Evolutionary conservation across 2,329 filamentous ascomycete genomes (phyloP), one percentile per base, ranked within the genome.

Genomic region (Colletotrichum karsti): DNA sequence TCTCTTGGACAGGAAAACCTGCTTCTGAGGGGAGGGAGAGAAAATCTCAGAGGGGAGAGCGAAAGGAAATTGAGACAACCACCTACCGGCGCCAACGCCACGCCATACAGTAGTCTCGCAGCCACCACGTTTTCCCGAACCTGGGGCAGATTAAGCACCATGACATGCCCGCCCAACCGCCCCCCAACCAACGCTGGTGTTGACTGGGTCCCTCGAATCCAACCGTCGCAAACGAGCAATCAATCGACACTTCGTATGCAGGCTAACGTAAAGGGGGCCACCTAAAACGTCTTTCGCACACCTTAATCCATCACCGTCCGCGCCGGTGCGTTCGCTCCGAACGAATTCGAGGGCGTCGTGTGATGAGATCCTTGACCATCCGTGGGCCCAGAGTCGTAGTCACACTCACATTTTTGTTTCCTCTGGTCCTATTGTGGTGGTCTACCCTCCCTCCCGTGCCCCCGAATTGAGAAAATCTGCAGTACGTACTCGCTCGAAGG

Each of bases 101-200:
- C 7, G 9, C 57, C 44, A 57, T 26, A 50, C 41, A 53, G 8
- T 26, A 8, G 37, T 22, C 53, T 61, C 58, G 53, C 64, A 54
- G 46, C 60, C 65, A 54, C 60, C 64, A 64, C 60, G 39, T 59
- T 59, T 64, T 50, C 58, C n/a, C 26, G 15, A 39, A n/a, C 24
- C 13, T 18, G n/a, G 13, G 48, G 41, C 13, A 58, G 46, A 53
- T 60, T 60, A 28, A 39, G 64, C 60, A 67, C 37, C 53, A 67
- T 67, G 65, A 67, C 65, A 64, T 64, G 46, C 24, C 37, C 24
- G 48, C 41, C n/a, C n/a, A n/a, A n/a, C n/a, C n/a, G n/a, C n/a
- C n/a, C 59, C 35, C 59, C 63, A 63, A 63, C 57, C 51, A 57
- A 20, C 7, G 13, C 26, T 22, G 35, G 39, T n/a, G 12, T 35